Base-by-base conservation (phyloP, 192 early-diverging fungal species). In the Gigaspora rosea region DNA sequence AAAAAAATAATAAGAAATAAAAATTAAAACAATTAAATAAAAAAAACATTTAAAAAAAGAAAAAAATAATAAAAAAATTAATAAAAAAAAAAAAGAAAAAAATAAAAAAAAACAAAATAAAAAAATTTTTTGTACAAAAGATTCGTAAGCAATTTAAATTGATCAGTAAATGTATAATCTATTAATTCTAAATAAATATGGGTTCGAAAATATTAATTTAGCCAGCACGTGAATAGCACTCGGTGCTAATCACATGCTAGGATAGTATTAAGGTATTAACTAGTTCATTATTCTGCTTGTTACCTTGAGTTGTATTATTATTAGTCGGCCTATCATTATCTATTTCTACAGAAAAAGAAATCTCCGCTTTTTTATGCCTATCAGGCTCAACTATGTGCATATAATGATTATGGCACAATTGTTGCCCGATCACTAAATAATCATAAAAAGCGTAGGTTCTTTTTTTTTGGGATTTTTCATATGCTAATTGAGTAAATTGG, bases 351-450 rank as follows among this genome's bases (percentile, higher is more conserved):
- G 32, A 61, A 32, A 61, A 0, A 22, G 22, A 6, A 59, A 27
- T 0, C 32, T 33, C 20, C 22, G 9, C 32, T 15, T 48, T 67
- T 47, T 48, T 13, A n/a, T 3, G 32, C 22, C 50, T 6, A 56
- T 57, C 4, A 35, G 70, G 52, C 16, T 71, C 52, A 56, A 71
- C 70, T 57, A 71, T 71, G 33, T 32, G 20, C 52, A 57, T 35
- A 57, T 71, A 71, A 47, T 71, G 52, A 33, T 20, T 56, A 36
- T 56, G 13, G 54, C 52, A 71, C 13, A 71, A 41, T 47, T 71
- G 51, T 71, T 71, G 70, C 33, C 70, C 70, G 16, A 71, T 56
- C 54, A 13, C 35, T 20, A 71, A 35, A 18, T 71, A 56, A 18
- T 8, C n/a, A 71, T 56, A 51, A 35, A 6, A 2, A 36, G 27